A percentile compares a stretch with the other conserved stretches of the same genome.
Conservation (phyloP, 345 rosid genomes). For the Rhodamnia rubescens region DNA sequence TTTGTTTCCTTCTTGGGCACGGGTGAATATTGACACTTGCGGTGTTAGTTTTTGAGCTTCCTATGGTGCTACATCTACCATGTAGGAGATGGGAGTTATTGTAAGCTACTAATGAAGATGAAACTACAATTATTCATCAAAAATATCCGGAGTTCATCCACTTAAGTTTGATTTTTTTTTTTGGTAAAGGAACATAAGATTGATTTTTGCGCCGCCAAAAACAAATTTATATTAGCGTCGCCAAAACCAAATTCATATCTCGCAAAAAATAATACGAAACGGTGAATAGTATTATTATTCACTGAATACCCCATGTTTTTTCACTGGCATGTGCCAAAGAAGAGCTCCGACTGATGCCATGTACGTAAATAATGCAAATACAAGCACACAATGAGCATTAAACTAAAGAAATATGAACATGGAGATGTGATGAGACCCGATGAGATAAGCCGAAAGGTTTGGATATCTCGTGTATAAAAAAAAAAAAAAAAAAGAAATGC, state of each 20-base stretch:
- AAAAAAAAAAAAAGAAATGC: background rate
- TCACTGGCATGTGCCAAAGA: background rate
- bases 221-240: background rate
- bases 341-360: background rate
- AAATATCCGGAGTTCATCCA: background rate
- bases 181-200: too few relatives aligned
- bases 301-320: background rate
- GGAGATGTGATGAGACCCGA: background rate
- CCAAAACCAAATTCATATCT: background rate
- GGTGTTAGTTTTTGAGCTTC: too few relatives aligned
- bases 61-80: background rate
- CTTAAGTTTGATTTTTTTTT: background rate
- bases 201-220: background rate
- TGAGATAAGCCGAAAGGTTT: background rate
- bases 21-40: too few relatives aligned
- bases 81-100: background rate
- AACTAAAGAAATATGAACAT: background rate
- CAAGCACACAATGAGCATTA: background rate
- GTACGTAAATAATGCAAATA: background rate
- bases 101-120: background rate
- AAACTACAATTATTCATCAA: background rate
- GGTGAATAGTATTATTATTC: background rate
- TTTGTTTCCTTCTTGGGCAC: background rate
- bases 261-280: background rate
- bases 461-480: background rate